phyloP scores from a whole-genome alignment of 2,329 filamentous ascomycete genomes.

The Penicillium sp. region DNA sequence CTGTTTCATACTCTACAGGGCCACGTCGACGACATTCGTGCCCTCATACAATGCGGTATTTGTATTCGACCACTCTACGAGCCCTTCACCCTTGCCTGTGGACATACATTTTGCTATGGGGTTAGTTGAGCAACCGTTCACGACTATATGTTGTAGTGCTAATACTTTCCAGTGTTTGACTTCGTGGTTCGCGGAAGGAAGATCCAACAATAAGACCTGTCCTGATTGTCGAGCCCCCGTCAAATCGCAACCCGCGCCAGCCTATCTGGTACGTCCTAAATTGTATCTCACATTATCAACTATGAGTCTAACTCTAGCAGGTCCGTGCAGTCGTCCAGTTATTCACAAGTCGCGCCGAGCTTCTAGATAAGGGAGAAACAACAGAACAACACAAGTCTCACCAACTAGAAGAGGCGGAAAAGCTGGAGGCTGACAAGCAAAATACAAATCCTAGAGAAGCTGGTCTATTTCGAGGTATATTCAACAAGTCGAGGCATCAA shows the following conservation, averaged over 20 bases:
- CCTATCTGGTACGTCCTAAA: constrained; percentile 60
- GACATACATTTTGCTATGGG: constrained; percentile 74
- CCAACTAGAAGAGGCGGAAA: constrained; percentile 63
- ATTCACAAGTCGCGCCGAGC: constrained; percentile 63
- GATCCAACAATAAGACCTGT: constrained; percentile 67
- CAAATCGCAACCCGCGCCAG: constrained; percentile 64
- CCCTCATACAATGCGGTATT: constrained; percentile 69
- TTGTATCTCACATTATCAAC: constrained; percentile 4
- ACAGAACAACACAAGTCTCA: constrained; percentile 63
- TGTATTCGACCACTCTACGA: constrained; percentile 72
- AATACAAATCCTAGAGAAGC: constrained; percentile 54
- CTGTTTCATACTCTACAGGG: constrained; percentile 51
- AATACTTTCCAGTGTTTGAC: constrained; percentile 57
- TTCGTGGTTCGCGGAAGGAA: constrained; percentile 60
- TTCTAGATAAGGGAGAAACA: constrained; percentile 67
- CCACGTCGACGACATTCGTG: constrained; percentile 66
- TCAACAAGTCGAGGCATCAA: constrained; percentile 43
- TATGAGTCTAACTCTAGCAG: constrained; percentile 38
- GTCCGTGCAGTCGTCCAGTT: constrained; percentile 68
- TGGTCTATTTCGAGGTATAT: constrained; percentile 68
- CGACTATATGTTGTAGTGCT: neutral
- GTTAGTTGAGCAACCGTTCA: constrained; percentile 43
- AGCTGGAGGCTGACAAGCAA: constrained; percentile 64
- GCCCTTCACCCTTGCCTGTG: constrained; percentile 70
- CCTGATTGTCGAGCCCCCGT: constrained; percentile 69